These are phyloP conservation scores for Lactifluus piperatus DNA, from an alignment of 768 basidiomycete genomes.

Conservation along the genomic window DNA sequence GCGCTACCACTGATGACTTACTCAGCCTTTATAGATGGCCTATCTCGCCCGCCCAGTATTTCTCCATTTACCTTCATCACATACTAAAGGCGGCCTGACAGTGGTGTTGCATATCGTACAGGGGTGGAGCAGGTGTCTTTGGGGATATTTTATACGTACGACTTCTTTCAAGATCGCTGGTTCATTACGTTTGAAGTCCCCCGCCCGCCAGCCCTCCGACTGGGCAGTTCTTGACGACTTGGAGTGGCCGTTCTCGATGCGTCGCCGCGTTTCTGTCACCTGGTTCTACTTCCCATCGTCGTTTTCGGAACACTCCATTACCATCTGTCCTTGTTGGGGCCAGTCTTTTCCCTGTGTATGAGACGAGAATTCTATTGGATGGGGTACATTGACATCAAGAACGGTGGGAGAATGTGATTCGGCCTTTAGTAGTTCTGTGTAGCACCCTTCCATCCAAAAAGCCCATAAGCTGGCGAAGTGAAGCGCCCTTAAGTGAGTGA, in stretches of 20 bases:
- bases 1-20: background rate
- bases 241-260: constrained; percentile 3
- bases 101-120: background rate
- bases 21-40: background rate
- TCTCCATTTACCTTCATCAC: background rate
- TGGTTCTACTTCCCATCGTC: constrained; percentile 3
- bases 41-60: background rate
- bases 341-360: background rate
- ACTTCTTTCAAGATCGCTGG: background rate
- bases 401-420: background rate
- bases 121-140: background rate
- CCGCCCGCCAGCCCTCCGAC: background rate
- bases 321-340: background rate
- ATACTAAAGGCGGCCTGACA: background rate
- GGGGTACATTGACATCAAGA: background rate
- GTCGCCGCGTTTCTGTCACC: constrained; percentile 5
- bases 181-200: constrained; percentile 4
- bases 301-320: constrained; percentile 6
- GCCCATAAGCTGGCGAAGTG: background rate
- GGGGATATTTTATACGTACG: background rate
- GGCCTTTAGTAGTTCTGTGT: background rate
- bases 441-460: background rate
- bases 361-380: background rate
- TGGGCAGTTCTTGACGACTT: background rate
- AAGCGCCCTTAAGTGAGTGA: background rate